Percentiles rank a stretch among this genome's conserved stretches.
Conservation (phyloP, 2,329 filamentous ascomycete genomes). For the Emericellopsis cladophorae region DNA sequence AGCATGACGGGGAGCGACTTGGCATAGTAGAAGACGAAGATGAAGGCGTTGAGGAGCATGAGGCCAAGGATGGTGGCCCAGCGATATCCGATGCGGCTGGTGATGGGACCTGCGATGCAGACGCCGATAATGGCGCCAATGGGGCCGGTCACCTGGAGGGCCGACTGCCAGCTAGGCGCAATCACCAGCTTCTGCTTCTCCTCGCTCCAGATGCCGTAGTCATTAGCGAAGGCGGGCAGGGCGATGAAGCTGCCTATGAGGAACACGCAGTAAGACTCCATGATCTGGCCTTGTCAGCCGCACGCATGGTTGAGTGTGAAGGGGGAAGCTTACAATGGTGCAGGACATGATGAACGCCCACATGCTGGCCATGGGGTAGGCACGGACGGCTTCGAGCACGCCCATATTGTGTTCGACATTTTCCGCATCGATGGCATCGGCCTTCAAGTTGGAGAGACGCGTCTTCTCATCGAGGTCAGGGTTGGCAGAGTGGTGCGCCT, state of each 20-base stretch:
- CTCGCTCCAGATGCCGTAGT: conserved; percentile 19
- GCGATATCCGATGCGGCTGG: conserved; percentile 21
- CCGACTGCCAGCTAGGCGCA: conserved; percentile 14
- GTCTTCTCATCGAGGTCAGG: conserved; percentile 2
- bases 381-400: conserved; percentile 21
- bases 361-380: conserved; percentile 28
- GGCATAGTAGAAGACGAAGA: conserved; percentile 41
- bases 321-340: conserved; percentile 28
- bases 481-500: background rate
- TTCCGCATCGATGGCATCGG: conserved; percentile 15
- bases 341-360: conserved; percentile 37
- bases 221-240: conserved; percentile 19
- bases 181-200: conserved; percentile 9
- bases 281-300: conserved; percentile 21
- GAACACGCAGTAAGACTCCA: conserved; percentile 37
- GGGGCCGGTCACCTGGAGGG: conserved; percentile 16
- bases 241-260: conserved; percentile 19
- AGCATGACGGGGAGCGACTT: conserved; percentile 28
- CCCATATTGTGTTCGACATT: conserved; percentile 27
- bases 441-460: conserved; percentile 2
- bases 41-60: conserved; percentile 22
- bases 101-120: conserved; percentile 22
- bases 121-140: conserved; percentile 22
- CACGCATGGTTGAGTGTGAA: background rate
- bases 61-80: conserved; percentile 23